Evolutionary conservation across 176 grass and related monocot genomes (phyloP).

Genomic region (Carex myosuroides): DNA sequence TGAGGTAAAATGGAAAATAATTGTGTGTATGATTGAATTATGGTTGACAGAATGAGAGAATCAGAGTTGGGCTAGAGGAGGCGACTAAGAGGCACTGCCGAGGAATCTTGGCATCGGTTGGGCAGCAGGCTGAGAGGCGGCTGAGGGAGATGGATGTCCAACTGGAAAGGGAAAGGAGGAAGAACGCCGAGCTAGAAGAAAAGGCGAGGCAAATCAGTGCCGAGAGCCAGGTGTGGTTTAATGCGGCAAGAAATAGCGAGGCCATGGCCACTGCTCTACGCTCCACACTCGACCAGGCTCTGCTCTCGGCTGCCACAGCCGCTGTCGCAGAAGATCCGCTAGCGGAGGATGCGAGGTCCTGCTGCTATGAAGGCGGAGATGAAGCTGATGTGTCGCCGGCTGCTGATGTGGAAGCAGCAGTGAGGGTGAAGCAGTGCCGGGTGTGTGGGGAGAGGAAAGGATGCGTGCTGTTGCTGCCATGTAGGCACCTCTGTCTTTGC

Average conservation of each 20-base stretch:
- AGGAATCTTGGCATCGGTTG: slow-evolving; percentile 23
- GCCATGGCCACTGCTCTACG: slow-evolving; percentile 41
- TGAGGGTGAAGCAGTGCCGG: slow-evolving; percentile 20
- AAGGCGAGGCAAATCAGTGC: slow-evolving; percentile 33
- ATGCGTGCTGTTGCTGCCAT: slow-evolving; percentile 59
- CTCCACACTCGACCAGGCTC: slow-evolving; percentile 35
- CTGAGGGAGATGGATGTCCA: slow-evolving; percentile 40
- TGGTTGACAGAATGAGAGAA: slow-evolving; percentile 41
- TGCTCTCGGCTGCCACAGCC: neutral
- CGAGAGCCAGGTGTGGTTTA: slow-evolving; percentile 49
- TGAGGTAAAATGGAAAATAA: neutral
- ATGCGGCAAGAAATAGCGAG: slow-evolving; percentile 43
- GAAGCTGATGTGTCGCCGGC: neutral
- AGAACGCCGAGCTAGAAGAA: slow-evolving; percentile 48
- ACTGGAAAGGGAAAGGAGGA: slow-evolving; percentile 17
- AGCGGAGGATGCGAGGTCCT: slow-evolving; percentile 54
- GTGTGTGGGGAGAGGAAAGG: slow-evolving; percentile 35
- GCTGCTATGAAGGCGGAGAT: slow-evolving; percentile 33
- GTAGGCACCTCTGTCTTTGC: slow-evolving; percentile 73
- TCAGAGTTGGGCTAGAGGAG: slow-evolving; percentile 34
- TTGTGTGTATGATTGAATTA: neutral
- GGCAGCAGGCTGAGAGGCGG: slow-evolving; percentile 10
- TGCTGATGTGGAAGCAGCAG: neutral
- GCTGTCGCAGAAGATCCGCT: slow-evolving; percentile 1
- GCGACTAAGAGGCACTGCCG: slow-evolving; percentile 42